Percentiles rank a stretch among this genome's conserved stretches.
These are phyloP conservation scores for Pachysolen tannophilus DNA, from an alignment of 805 yeast species.

Conservation along the genomic window DNA sequence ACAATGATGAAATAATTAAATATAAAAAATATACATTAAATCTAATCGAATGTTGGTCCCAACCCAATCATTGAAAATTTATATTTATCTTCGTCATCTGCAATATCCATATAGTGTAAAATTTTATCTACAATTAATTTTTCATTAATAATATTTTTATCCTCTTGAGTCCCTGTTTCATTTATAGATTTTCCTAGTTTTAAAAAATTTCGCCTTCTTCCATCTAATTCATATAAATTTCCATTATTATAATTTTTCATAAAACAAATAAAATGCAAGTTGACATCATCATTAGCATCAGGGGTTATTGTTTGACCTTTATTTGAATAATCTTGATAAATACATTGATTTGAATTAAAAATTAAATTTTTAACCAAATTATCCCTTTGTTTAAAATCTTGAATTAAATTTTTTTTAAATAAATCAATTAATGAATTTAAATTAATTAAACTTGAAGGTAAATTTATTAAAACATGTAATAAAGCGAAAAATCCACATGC, in stretches of 20 bases:
- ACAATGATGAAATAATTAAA: too few species aligned
- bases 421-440: conserved; percentile 22
- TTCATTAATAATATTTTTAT: conserved; percentile 45
- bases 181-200: conserved; percentile 37
- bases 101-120: conserved; percentile 55
- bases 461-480: conserved; percentile 48
- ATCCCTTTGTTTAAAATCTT: conserved; percentile 16
- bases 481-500: conserved; percentile 93
- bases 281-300: conserved; percentile 39
- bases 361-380: conserved; percentile 18
- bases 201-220: conserved; percentile 73
- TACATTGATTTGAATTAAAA: conserved; percentile 15
- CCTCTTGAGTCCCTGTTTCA: conserved; percentile 16
- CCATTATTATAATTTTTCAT: conserved; percentile 44
- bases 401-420: conserved; percentile 12
- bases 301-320: conserved; percentile 69
- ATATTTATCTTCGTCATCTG: conserved; percentile 49
- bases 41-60: conserved; percentile 43
- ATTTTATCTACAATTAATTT: conserved; percentile 44
- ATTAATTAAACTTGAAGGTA: conserved; percentile 37
- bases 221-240: conserved; percentile 78
- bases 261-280: conserved; percentile 74
- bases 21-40: too few species aligned
- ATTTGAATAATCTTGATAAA: conserved; percentile 36
- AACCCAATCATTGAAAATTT: conserved; percentile 75